Evolutionary conservation across 306 rosid species (phyloP).

Genomic region (Cucurbita pepo): DNA sequence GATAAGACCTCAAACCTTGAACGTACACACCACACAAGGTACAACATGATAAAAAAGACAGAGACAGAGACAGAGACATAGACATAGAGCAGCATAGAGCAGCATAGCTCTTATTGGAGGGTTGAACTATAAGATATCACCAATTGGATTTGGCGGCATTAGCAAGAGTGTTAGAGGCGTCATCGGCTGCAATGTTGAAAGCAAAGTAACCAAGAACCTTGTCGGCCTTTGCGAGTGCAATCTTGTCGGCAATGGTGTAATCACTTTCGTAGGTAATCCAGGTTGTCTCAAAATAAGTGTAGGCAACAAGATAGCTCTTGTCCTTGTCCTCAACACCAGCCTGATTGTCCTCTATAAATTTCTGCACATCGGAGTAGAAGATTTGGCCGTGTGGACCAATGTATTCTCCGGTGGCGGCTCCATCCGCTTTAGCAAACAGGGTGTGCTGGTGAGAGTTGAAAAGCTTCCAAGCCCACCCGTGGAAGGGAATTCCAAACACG

Average conservation of each 20-base stretch:
- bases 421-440: not conserved
- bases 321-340: not conserved
- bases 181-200: not conserved
- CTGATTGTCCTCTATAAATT: not conserved
- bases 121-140: too few relatives aligned
- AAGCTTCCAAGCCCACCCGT: not conserved
- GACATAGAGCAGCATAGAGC: too few relatives aligned
- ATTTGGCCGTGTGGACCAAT: not conserved
- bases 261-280: not conserved
- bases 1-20: too few relatives aligned
- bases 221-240: not conserved
- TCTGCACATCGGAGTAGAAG: not conserved
- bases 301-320: not conserved
- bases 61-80: too few relatives aligned
- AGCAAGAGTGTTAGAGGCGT: not conserved
- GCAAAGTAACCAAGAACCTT: not conserved
- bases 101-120: too few relatives aligned
- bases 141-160: too few relatives aligned
- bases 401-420: not conserved
- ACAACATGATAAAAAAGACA: too few relatives aligned
- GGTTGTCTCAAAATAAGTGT: not conserved
- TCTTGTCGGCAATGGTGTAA: not conserved
- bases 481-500: not conserved
- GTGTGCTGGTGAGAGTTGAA: not conserved
- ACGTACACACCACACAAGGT: too few relatives aligned